These are phyloP conservation scores for Trichoderma atrobrunneum DNA, from an alignment of 2,329 filamentous ascomycete genomes.

Conservation along the genomic window DNA sequence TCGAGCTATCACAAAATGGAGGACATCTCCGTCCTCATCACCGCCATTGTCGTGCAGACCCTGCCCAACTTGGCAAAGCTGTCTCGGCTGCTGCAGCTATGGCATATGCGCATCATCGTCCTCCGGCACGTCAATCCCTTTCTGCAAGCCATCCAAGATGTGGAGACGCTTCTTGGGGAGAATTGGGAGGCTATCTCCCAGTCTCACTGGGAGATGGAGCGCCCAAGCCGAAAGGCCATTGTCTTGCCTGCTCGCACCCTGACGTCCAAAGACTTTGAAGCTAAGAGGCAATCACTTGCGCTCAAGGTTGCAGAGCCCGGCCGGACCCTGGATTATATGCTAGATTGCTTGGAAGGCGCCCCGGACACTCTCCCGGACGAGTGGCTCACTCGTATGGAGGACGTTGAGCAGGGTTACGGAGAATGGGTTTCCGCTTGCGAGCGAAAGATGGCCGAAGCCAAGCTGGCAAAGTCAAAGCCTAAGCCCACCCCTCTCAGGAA, in stretches of 20 bases:
- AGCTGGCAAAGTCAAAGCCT: conserved; percentile 42
- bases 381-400: conserved; percentile 87
- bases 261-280: conserved; percentile 48
- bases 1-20: conserved; percentile 69
- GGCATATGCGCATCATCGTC: conserved; percentile 74
- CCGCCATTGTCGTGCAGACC: conserved; percentile 85
- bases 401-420: conserved; percentile 71
- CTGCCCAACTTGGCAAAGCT: conserved; percentile 77
- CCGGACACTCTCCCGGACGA: conserved; percentile 78
- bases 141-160: conserved; percentile 62
- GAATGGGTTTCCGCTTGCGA: conserved; percentile 80
- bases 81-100: conserved; percentile 68
- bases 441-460: conserved; percentile 65
- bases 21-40: conserved; percentile 86
- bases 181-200: conserved; percentile 62
- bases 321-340: conserved; percentile 73
- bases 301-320: conserved; percentile 69
- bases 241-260: conserved; percentile 29
- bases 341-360: conserved; percentile 81
- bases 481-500: not conserved
- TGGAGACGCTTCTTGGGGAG: conserved; percentile 61
- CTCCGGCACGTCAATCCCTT: conserved; percentile 70
- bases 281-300: conserved; percentile 64
- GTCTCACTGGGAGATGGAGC: conserved; percentile 14
- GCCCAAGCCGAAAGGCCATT: conserved; percentile 12